A percentile compares a stretch with the other conserved stretches of the same genome.
phyloP scores from a whole-genome alignment of 2,329 filamentous ascomycete genomes.

The Penicillium sp. region DNA sequence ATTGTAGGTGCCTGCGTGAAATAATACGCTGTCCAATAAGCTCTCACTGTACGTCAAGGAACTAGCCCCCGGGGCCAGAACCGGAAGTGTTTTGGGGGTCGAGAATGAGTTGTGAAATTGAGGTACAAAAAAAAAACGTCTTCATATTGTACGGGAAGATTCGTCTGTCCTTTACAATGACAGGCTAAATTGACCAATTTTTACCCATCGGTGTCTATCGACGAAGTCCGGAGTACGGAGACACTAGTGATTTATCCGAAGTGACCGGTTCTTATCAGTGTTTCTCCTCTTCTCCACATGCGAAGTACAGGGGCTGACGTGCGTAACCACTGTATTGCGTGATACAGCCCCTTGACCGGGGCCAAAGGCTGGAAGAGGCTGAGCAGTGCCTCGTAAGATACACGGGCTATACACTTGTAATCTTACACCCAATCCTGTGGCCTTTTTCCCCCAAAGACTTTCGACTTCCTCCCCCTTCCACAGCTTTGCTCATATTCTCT shows the following conservation, averaged over 20 bases:
- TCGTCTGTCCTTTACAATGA: neutral
- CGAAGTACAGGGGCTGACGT: neutral
- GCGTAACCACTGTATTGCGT: neutral
- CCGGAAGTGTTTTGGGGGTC: neutral
- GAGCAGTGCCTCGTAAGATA: neutral
- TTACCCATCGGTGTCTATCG: no score
- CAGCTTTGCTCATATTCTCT: neutral
- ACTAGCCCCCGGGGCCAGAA: neutral
- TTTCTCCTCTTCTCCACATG: neutral
- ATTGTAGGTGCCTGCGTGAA: neutral
- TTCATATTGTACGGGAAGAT: neutral
- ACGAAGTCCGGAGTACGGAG: no score
- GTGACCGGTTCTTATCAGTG: neutral
- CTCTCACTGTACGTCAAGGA: neutral
- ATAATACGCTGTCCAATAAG: neutral
- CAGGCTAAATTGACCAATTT: neutral
- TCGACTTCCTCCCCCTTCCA: neutral
- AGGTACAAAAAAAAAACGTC: neutral
- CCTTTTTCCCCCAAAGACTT: neutral
- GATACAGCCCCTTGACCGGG: neutral
- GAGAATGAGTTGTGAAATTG: neutral
- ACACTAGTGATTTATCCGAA: no score
- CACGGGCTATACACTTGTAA: neutral
- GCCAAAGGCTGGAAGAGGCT: neutral
- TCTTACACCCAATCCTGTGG: constrained; percentile 22